These are phyloP conservation scores for Coemansia sp. DNA, from an alignment of 192 early-diverging fungal species.

Conservation along the genomic window DNA sequence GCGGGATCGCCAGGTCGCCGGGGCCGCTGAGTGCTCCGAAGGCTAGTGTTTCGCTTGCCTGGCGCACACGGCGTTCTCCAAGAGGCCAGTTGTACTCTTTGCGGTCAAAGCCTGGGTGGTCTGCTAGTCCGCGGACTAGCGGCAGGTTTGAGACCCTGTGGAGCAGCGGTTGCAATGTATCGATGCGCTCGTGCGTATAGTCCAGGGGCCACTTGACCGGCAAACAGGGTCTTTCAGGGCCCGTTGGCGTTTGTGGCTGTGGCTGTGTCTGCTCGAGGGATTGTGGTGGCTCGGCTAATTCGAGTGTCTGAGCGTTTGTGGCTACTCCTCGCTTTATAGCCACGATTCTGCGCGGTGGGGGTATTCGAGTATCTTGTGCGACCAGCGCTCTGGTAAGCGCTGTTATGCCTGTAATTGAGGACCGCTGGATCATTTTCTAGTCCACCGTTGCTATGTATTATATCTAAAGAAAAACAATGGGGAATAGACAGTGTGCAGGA, in stretches of 20 bases:
- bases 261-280: not conserved
- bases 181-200: slow-evolving; percentile 7
- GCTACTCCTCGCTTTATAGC: too few species aligned
- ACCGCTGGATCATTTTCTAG: too few species aligned
- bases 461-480: too few species aligned
- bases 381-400: too few species aligned
- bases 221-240: not conserved
- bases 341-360: too few species aligned
- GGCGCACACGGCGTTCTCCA: slow-evolving; percentile 8
- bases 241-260: not conserved
- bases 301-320: too few species aligned
- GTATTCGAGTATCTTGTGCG: too few species aligned
- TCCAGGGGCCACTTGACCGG: slow-evolving; percentile 5
- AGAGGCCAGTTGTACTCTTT: slow-evolving; percentile 35
- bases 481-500: too few species aligned
- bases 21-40: slow-evolving; percentile 20
- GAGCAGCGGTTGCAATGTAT: slow-evolving; percentile 1
- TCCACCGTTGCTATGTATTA: too few species aligned
- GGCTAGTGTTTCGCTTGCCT: slow-evolving; percentile 20
- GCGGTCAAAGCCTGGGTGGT: slow-evolving; percentile 2
- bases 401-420: too few species aligned
- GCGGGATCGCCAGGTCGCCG: slow-evolving; percentile 11
- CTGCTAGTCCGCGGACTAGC: not conserved
- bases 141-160: not conserved
- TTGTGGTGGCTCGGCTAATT: too few species aligned